Conservation (phyloP, 2,329 filamentous ascomycete genomes). For the Endocalyx cinctus region DNA sequence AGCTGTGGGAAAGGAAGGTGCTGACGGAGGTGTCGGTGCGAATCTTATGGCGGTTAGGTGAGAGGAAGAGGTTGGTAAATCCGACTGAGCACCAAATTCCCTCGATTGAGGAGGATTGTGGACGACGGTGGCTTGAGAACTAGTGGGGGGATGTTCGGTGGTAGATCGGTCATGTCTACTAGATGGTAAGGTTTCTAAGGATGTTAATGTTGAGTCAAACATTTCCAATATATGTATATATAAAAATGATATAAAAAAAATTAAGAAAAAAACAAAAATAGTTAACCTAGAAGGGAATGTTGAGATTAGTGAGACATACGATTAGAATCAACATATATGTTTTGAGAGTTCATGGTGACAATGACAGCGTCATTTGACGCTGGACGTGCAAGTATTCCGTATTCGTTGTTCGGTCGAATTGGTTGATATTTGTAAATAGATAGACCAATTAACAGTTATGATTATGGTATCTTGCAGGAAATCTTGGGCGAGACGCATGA, state of each 20-base stretch:
- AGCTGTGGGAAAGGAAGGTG: conserved; percentile 22
- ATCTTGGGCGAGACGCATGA: conserved; percentile 11
- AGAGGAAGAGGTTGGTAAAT: conserved; percentile 27
- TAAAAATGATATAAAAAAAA: too few species aligned
- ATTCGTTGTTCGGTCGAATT: too few species aligned
- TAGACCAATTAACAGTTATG: conserved; percentile 14
- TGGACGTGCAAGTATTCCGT: too few species aligned
- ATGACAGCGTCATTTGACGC: too few species aligned
- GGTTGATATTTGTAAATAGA: conserved; percentile 8
- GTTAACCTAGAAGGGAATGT: too few species aligned
- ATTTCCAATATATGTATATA: too few species aligned
- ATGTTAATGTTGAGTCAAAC: too few species aligned
- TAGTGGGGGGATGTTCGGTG: conserved; percentile 16
- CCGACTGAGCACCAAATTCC: too few species aligned
- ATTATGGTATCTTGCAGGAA: conserved; percentile 9
- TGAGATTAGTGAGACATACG: conserved; percentile 16
- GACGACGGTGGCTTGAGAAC: conserved; percentile 23
- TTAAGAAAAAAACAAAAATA: too few species aligned
- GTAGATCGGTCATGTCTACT: conserved; percentile 12
- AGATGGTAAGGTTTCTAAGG: conserved; percentile 15
- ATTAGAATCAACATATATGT: conserved; percentile 16
- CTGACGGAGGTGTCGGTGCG: conserved; percentile 35
- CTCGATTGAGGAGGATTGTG: conserved; percentile 16
- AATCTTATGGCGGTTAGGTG: conserved; percentile 31
- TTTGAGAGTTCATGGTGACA: conserved; percentile 20